Evolutionary conservation across 371 early-diverging fungal species (phyloP).

Genomic region (Lichtheimia corymbifera): DNA sequence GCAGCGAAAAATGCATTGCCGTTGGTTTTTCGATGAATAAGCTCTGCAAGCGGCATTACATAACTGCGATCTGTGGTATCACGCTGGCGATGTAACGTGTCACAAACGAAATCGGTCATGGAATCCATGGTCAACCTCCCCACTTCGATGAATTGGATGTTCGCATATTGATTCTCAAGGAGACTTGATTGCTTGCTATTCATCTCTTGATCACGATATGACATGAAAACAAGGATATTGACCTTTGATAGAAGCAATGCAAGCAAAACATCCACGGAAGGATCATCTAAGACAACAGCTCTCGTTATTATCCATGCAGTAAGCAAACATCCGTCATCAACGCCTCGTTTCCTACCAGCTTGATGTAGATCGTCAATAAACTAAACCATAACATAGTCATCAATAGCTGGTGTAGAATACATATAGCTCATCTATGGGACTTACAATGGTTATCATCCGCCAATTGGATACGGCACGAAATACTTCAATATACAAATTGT

Average conservation of each 20-base stretch:
- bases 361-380: slow-evolving; percentile 50
- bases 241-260: slow-evolving; percentile 33
- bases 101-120: slow-evolving; percentile 33
- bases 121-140: slow-evolving; percentile 36
- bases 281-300: slow-evolving; percentile 26
- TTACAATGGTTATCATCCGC: slow-evolving; percentile 34
- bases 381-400: slow-evolving; percentile 9
- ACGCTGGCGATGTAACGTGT: slow-evolving; percentile 37
- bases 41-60: slow-evolving; percentile 34
- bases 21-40: slow-evolving; percentile 34
- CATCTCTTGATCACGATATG: slow-evolving; percentile 41
- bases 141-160: slow-evolving; percentile 25
- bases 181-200: slow-evolving; percentile 5
- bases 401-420: too few species aligned
- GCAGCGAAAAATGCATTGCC: slow-evolving; percentile 47
- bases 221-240: slow-evolving; percentile 33
- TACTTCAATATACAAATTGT: slow-evolving; percentile 42
- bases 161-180: slow-evolving; percentile 26
- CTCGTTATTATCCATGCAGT: too few species aligned
- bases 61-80: slow-evolving; percentile 17
- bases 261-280: slow-evolving; percentile 40
- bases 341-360: slow-evolving; percentile 21
- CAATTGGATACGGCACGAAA: slow-evolving; percentile 41
- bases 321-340: neutral
- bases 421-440: too few species aligned